Percentiles rank a stretch among this genome's conserved stretches.
Evolutionary conservation across 2,329 filamentous ascomycete genomes (phyloP).

Genomic region (Colletotrichum orchidophilum): DNA sequence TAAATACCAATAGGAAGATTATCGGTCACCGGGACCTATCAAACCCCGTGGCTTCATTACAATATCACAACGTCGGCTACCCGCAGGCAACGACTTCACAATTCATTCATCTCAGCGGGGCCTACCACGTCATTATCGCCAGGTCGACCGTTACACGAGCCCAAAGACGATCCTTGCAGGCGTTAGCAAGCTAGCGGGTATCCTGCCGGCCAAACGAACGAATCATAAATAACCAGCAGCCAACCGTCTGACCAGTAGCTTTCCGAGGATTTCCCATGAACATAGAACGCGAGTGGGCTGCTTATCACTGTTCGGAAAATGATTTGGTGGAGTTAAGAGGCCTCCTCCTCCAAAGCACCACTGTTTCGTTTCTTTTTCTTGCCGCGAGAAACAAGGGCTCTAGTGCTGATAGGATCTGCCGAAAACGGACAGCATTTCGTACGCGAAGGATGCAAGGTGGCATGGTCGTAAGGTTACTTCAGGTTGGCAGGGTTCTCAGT

Average conservation of each 20-base stretch:
- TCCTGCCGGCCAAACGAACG: background rate
- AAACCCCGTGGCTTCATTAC: too few relatives aligned
- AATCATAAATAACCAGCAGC: background rate
- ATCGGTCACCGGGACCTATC: too few relatives aligned
- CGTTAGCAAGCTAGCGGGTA: background rate
- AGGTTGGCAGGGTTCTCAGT: background rate
- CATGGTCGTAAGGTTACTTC: too few relatives aligned
- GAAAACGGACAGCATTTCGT: background rate
- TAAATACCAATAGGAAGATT: too few relatives aligned
- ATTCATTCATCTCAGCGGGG: background rate
- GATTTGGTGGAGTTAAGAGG: background rate
- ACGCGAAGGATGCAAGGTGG: background rate
- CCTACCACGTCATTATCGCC: background rate
- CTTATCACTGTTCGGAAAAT: background rate
- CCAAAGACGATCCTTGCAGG: background rate
- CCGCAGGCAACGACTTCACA: too few relatives aligned
- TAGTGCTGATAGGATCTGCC: slow-evolving; percentile 9
- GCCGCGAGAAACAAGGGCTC: background rate
- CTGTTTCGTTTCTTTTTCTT: background rate
- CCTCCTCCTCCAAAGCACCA: too few relatives aligned
- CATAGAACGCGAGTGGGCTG: background rate
- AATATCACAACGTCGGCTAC: too few relatives aligned
- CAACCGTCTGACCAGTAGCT: background rate
- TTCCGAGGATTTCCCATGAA: background rate
- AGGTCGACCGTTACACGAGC: background rate